Evolutionary conservation across 2,329 filamentous ascomycete genomes (phyloP), one percentile per base, ranked within the genome.

Genomic region (Hymenoscyphus fructigenus): DNA sequence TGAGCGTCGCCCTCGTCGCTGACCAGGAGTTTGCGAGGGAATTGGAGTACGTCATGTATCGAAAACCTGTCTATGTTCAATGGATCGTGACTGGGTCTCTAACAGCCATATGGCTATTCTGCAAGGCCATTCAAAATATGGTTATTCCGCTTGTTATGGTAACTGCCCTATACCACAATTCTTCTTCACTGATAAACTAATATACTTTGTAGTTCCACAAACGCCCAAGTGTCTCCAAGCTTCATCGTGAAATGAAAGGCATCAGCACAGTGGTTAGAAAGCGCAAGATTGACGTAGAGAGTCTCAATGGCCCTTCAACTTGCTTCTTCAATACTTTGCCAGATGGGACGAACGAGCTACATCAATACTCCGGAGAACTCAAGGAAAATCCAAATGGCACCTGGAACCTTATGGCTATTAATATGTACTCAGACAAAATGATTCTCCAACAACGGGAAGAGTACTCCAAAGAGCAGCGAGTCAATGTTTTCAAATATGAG

Each of bases 401-500:
- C 60, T 78, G 72, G 63, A 65, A 73, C 5, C 75, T 85, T 36
- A 78, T 77, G 34, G 76, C 78, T 12, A 73, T 83, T 65, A 82
- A 80, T 64, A 80, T 77, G 7, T 85, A 84, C 71, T 78, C 78
- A 7, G 76, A 76, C 53, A 76, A 81, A 2, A 79, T 84, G 74
- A 71, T 79, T 7, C 78, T 85, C 78, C 56, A 62, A 26, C 63
- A 64, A 23, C 65, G 69, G 26, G 60, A 66, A 28, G 65, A 73
- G 47, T 59, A 70, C 34, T 67, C 69, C 2, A 76, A 77, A 4
- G 78, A 78, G 7, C 75, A 79, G 36, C 71, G 75, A 26, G 65
- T 75, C 61, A 83, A 83, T 63, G 78, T 82, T 65, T 85, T 79
- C 65, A 75, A 76, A 17, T 85, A 84, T 66, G 81, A 84, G 17